Percentiles rank a stretch among this genome's conserved stretches.
Evolutionary conservation across 768 basidiomycete genomes (phyloP).

Genomic region (Amanita phalloides): DNA sequence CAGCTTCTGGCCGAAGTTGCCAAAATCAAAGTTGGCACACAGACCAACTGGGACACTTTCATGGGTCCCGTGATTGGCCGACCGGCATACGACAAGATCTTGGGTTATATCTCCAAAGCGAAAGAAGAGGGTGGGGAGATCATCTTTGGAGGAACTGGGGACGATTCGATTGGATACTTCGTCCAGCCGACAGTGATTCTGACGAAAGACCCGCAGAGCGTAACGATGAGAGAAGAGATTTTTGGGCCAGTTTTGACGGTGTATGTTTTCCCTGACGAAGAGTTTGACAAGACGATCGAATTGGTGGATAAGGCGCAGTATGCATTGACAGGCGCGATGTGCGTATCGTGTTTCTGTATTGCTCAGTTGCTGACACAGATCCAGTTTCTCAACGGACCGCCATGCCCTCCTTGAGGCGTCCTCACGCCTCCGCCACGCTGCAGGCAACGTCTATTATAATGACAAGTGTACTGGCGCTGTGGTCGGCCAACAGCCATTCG

Average conservation of each 20-base stretch:
- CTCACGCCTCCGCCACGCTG: slow-evolving; percentile 77
- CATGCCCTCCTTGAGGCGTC: slow-evolving; percentile 71
- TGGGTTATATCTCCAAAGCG: slow-evolving; percentile 75
- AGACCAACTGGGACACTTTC: slow-evolving; percentile 72
- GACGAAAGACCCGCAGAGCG: slow-evolving; percentile 78
- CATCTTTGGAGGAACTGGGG: slow-evolving; percentile 75
- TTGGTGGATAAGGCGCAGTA: slow-evolving; percentile 82
- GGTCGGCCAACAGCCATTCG: slow-evolving; percentile 97
- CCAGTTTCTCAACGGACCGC: slow-evolving; percentile 77
- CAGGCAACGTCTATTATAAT: slow-evolving; percentile 97
- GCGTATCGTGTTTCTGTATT: slow-evolving; percentile 17
- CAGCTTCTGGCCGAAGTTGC: slow-evolving; percentile 61
- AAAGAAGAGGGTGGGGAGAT: slow-evolving; percentile 86
- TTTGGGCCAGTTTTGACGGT: slow-evolving; percentile 95
- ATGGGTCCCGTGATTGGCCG: slow-evolving; percentile 94
- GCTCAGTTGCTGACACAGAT: slow-evolving; percentile 7
- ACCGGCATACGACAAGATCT: slow-evolving; percentile 83
- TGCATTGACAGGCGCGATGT: slow-evolving; percentile 94
- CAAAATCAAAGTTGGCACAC: slow-evolving; percentile 79
- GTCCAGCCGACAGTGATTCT: slow-evolving; percentile 91
- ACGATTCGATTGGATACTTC: slow-evolving; percentile 89
- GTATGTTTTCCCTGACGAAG: slow-evolving; percentile 80
- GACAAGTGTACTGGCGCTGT: slow-evolving; percentile 98
- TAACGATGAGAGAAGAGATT: slow-evolving; percentile 92
- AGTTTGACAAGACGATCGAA: slow-evolving; percentile 80